Conservation (phyloP, 768 basidiomycete genomes). For the Suillus sp. region DNA sequence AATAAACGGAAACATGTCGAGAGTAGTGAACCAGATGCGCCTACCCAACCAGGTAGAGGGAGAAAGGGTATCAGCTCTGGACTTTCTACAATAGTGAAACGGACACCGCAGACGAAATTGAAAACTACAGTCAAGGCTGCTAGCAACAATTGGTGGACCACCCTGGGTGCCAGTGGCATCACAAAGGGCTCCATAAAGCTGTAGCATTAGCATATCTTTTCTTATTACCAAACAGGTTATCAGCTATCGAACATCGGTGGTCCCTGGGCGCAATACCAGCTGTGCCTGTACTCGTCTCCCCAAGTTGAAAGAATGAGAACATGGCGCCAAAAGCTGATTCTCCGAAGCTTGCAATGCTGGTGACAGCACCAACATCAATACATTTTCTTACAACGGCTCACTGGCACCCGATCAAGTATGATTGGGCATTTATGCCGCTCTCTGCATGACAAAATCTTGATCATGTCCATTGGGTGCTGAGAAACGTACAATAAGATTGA, state of each 20-base stretch:
- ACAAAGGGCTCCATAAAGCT: slow-evolving; percentile 5
- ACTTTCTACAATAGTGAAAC: slow-evolving; percentile 51
- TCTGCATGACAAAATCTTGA: neutral
- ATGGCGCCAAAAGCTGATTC: neutral
- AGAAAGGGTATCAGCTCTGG: slow-evolving; percentile 68
- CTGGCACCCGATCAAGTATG: neutral
- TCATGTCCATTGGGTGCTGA: neutral
- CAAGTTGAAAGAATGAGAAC: neutral
- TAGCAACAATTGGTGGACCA: slow-evolving; percentile 6
- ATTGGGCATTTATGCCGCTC: neutral
- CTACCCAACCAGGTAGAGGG: slow-evolving; percentile 50
- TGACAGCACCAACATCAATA: neutral
- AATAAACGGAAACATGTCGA: slow-evolving; percentile 24
- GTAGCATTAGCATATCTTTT: neutral
- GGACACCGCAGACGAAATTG: slow-evolving; percentile 12
- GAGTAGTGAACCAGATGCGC: neutral
- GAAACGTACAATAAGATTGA: neutral
- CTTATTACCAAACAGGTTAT: neutral
- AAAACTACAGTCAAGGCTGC: slow-evolving; percentile 1
- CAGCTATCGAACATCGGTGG: neutral
- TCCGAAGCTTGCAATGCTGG: neutral
- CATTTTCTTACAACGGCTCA: neutral
- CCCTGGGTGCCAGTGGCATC: neutral
- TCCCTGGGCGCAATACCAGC: neutral
- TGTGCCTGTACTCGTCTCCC: neutral